Percentiles rank a stretch among this genome's conserved stretches.
phyloP scores from a whole-genome alignment of 768 basidiomycete species.

The Daedaleopsis sinensis region DNA sequence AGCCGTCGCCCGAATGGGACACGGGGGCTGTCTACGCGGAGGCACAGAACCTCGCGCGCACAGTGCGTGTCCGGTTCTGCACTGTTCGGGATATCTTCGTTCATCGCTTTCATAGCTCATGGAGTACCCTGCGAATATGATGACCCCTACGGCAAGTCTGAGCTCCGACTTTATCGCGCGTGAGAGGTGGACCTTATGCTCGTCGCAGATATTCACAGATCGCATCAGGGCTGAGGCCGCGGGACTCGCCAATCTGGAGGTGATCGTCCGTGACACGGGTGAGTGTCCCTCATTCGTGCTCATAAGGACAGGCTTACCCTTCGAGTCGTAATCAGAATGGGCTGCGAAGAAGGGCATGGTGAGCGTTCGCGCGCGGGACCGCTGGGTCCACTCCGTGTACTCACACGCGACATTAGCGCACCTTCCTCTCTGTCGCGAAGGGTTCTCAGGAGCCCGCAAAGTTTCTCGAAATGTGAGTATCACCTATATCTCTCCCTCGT shows the following conservation, averaged over 20 bases:
- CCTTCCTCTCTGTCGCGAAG: conserved; percentile 86
- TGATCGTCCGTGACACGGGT: conserved; percentile 79
- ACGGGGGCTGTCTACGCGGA: conserved; percentile 72
- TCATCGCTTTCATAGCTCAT: conserved; percentile 53
- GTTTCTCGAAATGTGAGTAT: conserved; percentile 81
- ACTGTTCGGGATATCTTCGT: too few species aligned
- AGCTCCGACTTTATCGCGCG: too few species aligned
- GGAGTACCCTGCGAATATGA: conserved; percentile 84
- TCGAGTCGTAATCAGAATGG: conserved; percentile 61
- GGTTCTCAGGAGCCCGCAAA: conserved; percentile 85
- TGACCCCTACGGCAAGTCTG: conserved; percentile 72
- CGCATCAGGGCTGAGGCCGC: conserved; percentile 70
- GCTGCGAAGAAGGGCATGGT: conserved; percentile 86
- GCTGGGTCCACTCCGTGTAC: too few species aligned
- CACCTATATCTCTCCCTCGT: neutral
- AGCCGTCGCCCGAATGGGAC: conserved; percentile 64
- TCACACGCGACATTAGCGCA: conserved; percentile 47
- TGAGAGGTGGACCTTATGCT: too few species aligned
- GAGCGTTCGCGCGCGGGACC: conserved; percentile 3
- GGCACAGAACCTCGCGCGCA: conserved; percentile 80
- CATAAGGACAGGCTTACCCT: too few species aligned
- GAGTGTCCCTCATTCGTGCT: too few species aligned
- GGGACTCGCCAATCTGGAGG: conserved; percentile 68
- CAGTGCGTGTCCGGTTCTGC: conserved; percentile 43
- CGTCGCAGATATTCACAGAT: conserved; percentile 64